Base-by-base conservation (phyloP, 2,329 filamentous ascomycete species). In the Aureobasidium mangrovei region DNA sequence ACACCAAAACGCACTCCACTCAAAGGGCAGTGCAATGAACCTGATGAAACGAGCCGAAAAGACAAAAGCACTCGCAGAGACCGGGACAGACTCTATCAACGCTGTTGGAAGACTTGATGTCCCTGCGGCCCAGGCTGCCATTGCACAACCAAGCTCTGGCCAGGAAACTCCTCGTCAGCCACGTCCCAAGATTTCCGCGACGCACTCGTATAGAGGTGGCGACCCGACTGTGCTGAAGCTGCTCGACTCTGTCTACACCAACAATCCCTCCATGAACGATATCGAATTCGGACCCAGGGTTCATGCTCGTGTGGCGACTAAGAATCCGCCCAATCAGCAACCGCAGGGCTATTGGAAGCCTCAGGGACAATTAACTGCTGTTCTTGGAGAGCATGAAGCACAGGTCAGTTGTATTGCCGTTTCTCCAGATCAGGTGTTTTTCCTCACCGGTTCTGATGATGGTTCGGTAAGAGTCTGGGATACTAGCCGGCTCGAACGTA, bases 401-500 rank as follows among this genome's bases (percentile, higher is more conserved):
- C 81, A 88, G 6, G 82, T 97, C 59, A 95, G 86, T 64, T 82
- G 91, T 7, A 81, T 97, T 8, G 76, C 86, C 2, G 81, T 89
- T 6, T 85, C 93, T 1, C 89, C 91, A 0, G 93, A 98, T 65
- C 91, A 98, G 67, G 74, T 84, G 4, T 98, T 98, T 72, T 98
- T 98, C 69, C 79, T 96, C 55, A 97, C 93, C 0, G 91, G 84
- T 5, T 91, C 91, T 7, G 88, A 95, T 63, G 93, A 98, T 69
- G 88, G 93, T 2, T 83, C 81, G 5, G 88, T 96, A 55, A 95
- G 88, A 65, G 79, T 98, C 4, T 98, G 93, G 93, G 93, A 98
- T 70, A 86, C 89, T 28, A 84, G 83, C 28, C 81, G 93, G 27
- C 77, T 98, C 5, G 93, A 98, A 70, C 85, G 90, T 42, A 97